Evolutionary conservation across 164 flowering plant species (phyloP).

Genomic region (Liriodendron chinense): DNA sequence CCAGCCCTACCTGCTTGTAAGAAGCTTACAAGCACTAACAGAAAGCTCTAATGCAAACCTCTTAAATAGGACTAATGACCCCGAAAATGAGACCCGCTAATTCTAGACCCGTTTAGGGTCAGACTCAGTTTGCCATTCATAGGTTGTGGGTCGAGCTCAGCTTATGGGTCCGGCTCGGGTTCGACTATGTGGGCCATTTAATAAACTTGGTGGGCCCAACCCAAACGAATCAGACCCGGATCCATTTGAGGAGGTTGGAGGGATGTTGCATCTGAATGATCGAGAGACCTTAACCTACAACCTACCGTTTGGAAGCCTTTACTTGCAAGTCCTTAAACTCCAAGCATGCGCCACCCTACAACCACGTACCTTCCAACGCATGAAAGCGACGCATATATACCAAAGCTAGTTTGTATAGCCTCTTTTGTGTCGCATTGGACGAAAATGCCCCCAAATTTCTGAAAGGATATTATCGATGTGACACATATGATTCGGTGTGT

Average conservation of each 20-base stretch:
- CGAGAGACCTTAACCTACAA: conserved; percentile 30
- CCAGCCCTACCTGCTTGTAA: too few species aligned
- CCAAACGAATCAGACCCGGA: not conserved
- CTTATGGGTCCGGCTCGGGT: too few species aligned
- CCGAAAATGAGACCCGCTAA: too few species aligned
- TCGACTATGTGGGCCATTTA: too few species aligned
- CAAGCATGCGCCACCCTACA: conserved; percentile 18
- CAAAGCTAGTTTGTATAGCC: not conserved
- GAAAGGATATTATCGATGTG: not conserved
- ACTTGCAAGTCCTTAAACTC: conserved; percentile 30
- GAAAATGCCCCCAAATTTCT: not conserved
- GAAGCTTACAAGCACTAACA: too few species aligned
- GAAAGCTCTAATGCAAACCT: too few species aligned
- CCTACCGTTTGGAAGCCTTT: conserved; percentile 35
- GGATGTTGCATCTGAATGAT: conserved; percentile 15
- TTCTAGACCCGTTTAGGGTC: too few species aligned
- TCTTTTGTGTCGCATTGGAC: not conserved
- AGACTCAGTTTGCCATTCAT: too few species aligned
- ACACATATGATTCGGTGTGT: too few species aligned
- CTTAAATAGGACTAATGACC: too few species aligned
- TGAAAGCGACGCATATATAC: not conserved
- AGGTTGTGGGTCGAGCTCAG: too few species aligned
- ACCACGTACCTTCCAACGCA: conserved; percentile 1
- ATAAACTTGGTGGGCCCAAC: too few species aligned
- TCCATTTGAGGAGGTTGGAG: not conserved